These are phyloP conservation scores for Aureobasidium sp. DNA, from an alignment of 2,329 filamentous ascomycete genomes.

Conservation along the genomic window DNA sequence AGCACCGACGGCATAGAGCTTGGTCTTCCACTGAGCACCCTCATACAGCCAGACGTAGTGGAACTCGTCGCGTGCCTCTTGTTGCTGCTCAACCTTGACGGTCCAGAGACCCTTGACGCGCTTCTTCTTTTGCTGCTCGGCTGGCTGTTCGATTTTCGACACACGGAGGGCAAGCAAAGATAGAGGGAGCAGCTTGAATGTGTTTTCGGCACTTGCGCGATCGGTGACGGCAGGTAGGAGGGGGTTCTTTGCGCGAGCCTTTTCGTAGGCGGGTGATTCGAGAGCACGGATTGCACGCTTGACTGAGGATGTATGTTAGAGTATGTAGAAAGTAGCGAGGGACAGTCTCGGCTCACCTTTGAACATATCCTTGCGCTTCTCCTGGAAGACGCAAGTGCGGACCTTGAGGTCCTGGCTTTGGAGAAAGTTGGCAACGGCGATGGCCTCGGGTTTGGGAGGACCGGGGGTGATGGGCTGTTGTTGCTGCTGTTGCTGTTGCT, in stretches of 20 bases:
- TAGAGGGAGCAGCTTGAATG: conserved; percentile 89
- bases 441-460: conserved; percentile 78
- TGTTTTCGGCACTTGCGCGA: conserved; percentile 80
- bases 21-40: conserved; percentile 85
- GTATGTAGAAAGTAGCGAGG: too few species aligned
- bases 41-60: conserved; percentile 98
- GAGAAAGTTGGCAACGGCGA: conserved; percentile 85
- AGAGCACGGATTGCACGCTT: conserved; percentile 91
- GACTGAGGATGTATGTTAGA: conserved; percentile 48
- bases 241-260: conserved; percentile 81
- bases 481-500: conserved; percentile 30
- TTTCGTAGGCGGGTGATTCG: conserved; percentile 80
- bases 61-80: conserved; percentile 77
- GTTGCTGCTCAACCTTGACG: conserved; percentile 90
- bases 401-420: conserved; percentile 77
- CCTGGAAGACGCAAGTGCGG: conserved; percentile 85
- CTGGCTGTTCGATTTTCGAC: conserved; percentile 68
- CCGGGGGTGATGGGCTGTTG: conserved; percentile 64
- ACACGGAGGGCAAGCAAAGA: conserved; percentile 91
- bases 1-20: conserved; percentile 79
- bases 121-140: conserved; percentile 67
- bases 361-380: conserved; percentile 97
- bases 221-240: conserved; percentile 82
- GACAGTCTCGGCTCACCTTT: conserved; percentile 51
- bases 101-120: conserved; percentile 94